Evolutionary conservation across 805 yeast species (phyloP), one percentile per base, ranked within the genome.

Genomic region (Candida lessepsii): DNA sequence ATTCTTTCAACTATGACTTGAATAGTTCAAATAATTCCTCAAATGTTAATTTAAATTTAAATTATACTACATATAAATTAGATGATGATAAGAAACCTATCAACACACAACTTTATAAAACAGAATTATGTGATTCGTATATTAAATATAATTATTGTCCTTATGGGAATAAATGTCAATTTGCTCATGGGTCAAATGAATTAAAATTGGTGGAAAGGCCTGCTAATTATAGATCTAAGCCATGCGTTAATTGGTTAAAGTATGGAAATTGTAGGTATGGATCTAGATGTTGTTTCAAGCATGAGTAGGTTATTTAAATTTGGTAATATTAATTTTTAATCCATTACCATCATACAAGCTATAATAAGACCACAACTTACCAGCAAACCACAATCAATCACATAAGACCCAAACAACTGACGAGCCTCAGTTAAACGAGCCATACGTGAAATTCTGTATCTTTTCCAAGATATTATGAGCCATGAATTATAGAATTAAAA

Each of bases 281-380:
- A 19, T 86, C 78, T 58, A 76, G 97, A 56, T 89, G 97, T 61
- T 87, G 96, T 57, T 89, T 90, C 70, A 86, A 83, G 57, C 97
- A 89, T 63, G 39, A 33, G 14, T 38, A 38, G 10, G 13, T n/a
- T n/a, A n/a, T n/a, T n/a, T n/a, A n/a, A n/a, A n/a, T n/a, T n/a
- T n/a, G n/a, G n/a, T n/a, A n/a, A n/a, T n/a, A n/a, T n/a, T n/a
- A n/a, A n/a, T n/a, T n/a, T n/a, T n/a, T n/a, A n/a, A n/a, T n/a
- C n/a, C n/a, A n/a, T n/a, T n/a, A n/a, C n/a, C n/a, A n/a, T n/a
- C n/a, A n/a, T n/a, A n/a, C n/a, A n/a, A n/a, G n/a, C n/a, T n/a
- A n/a, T n/a, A n/a, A n/a, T n/a, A n/a, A n/a, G n/a, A n/a, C n/a
- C n/a, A n/a, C n/a, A n/a, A n/a, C n/a, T n/a, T n/a, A n/a, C n/a